phyloP scores from a whole-genome alignment of 768 basidiomycete genomes.

The Mycena amicta region DNA sequence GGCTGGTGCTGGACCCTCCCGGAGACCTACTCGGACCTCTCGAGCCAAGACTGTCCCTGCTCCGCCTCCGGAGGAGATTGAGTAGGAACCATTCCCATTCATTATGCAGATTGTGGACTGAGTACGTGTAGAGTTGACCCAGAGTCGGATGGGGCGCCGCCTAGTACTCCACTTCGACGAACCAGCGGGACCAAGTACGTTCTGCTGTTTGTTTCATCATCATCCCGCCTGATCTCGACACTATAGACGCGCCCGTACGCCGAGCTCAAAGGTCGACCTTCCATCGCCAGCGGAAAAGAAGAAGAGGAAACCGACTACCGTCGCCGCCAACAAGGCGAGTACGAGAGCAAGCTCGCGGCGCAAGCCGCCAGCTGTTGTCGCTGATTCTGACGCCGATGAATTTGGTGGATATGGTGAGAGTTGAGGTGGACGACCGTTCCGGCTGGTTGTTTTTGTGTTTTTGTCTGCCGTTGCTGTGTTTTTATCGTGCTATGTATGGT shows the following conservation, averaged over 20 bases:
- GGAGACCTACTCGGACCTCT: not conserved
- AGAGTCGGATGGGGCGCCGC: not conserved
- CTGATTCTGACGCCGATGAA: not conserved
- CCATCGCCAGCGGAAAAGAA: constrained; percentile 20
- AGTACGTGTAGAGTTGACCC: not conserved
- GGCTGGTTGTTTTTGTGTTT: no score
- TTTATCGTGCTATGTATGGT: no score
- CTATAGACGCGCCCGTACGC: constrained; percentile 13
- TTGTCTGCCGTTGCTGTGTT: no score
- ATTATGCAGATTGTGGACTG: not conserved
- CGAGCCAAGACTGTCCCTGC: not conserved
- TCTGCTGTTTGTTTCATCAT: not conserved
- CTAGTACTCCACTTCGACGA: constrained; percentile 8
- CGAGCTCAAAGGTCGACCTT: constrained; percentile 9
- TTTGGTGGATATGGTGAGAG: constrained; percentile 1
- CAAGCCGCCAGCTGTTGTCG: not conserved
- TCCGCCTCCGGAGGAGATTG: not conserved
- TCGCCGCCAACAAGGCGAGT: not conserved
- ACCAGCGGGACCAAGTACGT: constrained; percentile 18
- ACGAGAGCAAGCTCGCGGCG: constrained; percentile 1
- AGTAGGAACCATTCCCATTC: not conserved
- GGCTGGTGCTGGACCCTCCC: not conserved
- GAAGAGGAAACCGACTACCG: constrained; percentile 6
- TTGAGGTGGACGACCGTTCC: no score
- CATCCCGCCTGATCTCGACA: not conserved